Conservation (phyloP, 2,329 filamentous ascomycete genomes). For the Aspergillus transmontanensis region DNA sequence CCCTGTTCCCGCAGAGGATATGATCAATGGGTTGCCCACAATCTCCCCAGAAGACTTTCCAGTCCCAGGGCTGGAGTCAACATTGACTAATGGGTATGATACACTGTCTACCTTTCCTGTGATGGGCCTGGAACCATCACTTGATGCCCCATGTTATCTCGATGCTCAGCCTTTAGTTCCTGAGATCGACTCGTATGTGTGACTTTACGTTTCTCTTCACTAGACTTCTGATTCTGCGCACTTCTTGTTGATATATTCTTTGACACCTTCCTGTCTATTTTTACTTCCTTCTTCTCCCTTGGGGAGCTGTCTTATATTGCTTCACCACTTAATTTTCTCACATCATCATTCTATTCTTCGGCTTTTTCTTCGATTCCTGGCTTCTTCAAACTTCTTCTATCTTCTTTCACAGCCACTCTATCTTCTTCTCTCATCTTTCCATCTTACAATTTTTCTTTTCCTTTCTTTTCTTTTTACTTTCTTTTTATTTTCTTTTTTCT, state of each 20-base stretch:
- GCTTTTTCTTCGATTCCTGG: slow-evolving; percentile 3
- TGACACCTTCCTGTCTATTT: neutral
- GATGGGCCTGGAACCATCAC: slow-evolving; percentile 36
- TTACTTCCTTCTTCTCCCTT: neutral
- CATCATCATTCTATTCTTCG: neutral
- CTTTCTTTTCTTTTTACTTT: neutral
- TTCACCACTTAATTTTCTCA: neutral
- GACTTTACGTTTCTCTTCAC: slow-evolving; percentile 15
- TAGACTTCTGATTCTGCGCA: neutral
- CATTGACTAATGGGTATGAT: slow-evolving; percentile 34
- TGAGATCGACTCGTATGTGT: slow-evolving; percentile 41
- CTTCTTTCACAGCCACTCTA: neutral
- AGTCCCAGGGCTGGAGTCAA: slow-evolving; percentile 29
- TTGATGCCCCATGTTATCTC: slow-evolving; percentile 35
- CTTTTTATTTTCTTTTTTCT: neutral
- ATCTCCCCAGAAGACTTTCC: slow-evolving; percentile 21
- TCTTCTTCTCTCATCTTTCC: neutral
- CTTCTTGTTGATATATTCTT: slow-evolving; percentile 2
- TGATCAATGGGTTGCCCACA: slow-evolving; percentile 14
- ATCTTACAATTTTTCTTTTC: neutral
- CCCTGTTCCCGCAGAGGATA: slow-evolving; percentile 17
- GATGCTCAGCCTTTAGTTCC: slow-evolving; percentile 34
- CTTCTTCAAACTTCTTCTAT: slow-evolving; percentile 5
- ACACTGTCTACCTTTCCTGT: slow-evolving; percentile 26
- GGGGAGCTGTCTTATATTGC: neutral